Percentiles rank a stretch among this genome's conserved stretches.
These are phyloP conservation scores for Alloteropsis semialata DNA, from an alignment of 176 grass and related monocot species.

Conservation along the genomic window DNA sequence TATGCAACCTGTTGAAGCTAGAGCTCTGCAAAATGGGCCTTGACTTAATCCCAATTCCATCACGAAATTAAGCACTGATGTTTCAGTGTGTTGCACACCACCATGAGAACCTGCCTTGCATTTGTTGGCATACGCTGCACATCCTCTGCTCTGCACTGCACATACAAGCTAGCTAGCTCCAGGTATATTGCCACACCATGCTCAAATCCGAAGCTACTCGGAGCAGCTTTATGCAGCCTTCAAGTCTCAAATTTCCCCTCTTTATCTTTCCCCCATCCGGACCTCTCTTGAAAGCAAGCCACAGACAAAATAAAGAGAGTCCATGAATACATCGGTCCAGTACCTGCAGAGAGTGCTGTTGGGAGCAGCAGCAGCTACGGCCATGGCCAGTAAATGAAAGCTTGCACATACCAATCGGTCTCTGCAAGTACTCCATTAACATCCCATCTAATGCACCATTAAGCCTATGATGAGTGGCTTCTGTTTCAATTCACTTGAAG, in stretches of 20 bases:
- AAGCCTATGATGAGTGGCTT: not conserved
- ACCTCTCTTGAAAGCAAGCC: conserved; percentile 6
- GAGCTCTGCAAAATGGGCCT: too few species aligned
- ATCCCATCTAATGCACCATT: not conserved
- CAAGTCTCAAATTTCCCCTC: conserved; percentile 14
- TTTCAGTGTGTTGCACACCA: not conserved
- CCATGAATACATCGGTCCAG: not conserved
- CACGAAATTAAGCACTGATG: not conserved
- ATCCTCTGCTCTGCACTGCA: not conserved
- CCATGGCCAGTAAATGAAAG: not conserved
- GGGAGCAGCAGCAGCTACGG: not conserved
- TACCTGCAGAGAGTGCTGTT: not conserved
- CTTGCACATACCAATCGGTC: not conserved
- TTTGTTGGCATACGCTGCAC: not conserved
- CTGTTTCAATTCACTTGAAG: not conserved
- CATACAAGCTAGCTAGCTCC: not conserved
- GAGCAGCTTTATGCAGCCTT: conserved; percentile 32
- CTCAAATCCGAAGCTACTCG: conserved; percentile 2
- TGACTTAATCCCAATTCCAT: too few species aligned
- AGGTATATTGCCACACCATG: not conserved
- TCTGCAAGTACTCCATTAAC: not conserved
- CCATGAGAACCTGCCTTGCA: not conserved
- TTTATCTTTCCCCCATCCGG: not conserved
- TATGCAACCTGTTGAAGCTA: too few species aligned
- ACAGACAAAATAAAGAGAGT: not conserved